Conservation (phyloP, 495 filamentous ascomycete species). For the Penicillium flavigenum region DNA sequence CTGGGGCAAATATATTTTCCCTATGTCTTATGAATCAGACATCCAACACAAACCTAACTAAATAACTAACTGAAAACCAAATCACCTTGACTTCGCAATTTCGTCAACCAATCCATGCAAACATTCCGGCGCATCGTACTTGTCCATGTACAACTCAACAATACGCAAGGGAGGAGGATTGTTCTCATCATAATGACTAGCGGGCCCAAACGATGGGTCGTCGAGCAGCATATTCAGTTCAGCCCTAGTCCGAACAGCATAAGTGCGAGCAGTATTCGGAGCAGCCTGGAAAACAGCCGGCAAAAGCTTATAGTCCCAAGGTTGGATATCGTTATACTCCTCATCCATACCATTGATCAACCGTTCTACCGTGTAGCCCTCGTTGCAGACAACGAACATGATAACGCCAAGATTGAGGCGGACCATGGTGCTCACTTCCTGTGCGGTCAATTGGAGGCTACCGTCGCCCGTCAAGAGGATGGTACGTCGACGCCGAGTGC, state of each 20-base stretch:
- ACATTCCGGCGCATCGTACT: slow-evolving; percentile 10
- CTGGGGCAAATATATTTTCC: too few species aligned
- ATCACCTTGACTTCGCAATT: not conserved
- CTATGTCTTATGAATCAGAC: too few species aligned
- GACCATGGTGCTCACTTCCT: slow-evolving; percentile 75
- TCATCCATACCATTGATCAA: slow-evolving; percentile 66
- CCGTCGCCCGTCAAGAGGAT: slow-evolving; percentile 79
- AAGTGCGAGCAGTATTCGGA: slow-evolving; percentile 6
- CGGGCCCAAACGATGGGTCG: slow-evolving; percentile 13
- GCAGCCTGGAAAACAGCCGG: slow-evolving; percentile 9
- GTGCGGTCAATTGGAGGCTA: slow-evolving; percentile 73
- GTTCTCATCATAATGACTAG: slow-evolving; percentile 4
- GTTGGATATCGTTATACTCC: slow-evolving; percentile 67
- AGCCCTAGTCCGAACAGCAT: slow-evolving; percentile 10
- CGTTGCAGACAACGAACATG: slow-evolving; percentile 72
- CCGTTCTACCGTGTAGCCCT: slow-evolving; percentile 71
- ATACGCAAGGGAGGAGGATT: slow-evolving; percentile 10
- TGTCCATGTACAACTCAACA: slow-evolving; percentile 19
- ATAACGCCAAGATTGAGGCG: slow-evolving; percentile 63
- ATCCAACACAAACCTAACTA: not conserved
- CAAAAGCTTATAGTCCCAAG: slow-evolving; percentile 45
- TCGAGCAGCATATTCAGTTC: slow-evolving; percentile 12
- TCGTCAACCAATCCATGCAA: not conserved
- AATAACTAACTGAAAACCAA: not conserved
- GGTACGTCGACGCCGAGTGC: slow-evolving; percentile 23